Base-by-base conservation (phyloP, 306 rosid species). In the Glycine tomentella region DNA sequence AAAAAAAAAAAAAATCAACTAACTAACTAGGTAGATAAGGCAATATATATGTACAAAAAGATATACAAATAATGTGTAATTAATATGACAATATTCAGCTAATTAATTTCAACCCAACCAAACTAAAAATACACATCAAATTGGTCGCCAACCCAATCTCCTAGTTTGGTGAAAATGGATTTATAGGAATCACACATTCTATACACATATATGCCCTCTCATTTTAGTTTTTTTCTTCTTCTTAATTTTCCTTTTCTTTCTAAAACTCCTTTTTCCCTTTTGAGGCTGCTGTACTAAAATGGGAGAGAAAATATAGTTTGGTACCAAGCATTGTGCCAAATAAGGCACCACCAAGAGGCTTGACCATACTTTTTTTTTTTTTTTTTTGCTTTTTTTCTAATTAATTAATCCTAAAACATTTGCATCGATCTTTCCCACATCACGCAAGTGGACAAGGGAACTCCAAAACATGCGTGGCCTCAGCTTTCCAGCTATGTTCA, bases 401-500 rank as follows among this genome's bases (percentile, higher is more conserved):
- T n/a, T 36, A 36, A 36, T 36, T 49, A 62, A 76, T 72, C 77
- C 83, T 33, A 64, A 57, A 69, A 14, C 17, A 69, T 58, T 50
- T 76, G 38, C 38, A 70, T 61, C 31, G 31, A 36, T 36, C 48
- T 48, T 45, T 42, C 72, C 63, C 67, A 76, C 76, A 79, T 83
- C 65, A 75, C 45, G 81, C 83, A 79, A 75, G 87, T 56, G 86
- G 86, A 78, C 55, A 12, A 77, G 84, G 58, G 55, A 33, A 76
- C 14, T 88, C 38, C 72, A 78, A 46, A 9, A 77, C 25, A 66
- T 56, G 88, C 6, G 75, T 87, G 82, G 86, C 68, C 14, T 89
- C 11, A 70, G 84, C 84, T 87, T 94, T 94, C 89, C 90, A 89
- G 86, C 82, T 49, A 49, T 16, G 73, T 82, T 86, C 87, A 20